Percentiles rank a stretch among this genome's conserved stretches.
phyloP scores from a whole-genome alignment of 345 rosid species.

The Eutrema heterophyllum region DNA sequence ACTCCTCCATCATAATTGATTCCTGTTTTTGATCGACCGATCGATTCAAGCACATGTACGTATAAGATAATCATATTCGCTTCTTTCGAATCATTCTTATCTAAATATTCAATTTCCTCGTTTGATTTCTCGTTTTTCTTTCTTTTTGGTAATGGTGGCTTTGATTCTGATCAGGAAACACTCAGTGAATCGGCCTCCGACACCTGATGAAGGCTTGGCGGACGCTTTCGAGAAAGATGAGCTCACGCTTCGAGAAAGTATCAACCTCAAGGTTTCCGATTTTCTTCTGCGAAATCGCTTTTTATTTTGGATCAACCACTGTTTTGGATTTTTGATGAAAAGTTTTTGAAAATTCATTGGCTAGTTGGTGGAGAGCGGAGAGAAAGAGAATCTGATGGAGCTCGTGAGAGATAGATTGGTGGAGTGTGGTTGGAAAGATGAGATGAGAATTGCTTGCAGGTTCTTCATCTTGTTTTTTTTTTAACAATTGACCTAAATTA shows the following conservation, averaged over 20 bases:
- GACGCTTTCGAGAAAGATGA: constrained; percentile 35
- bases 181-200: constrained; percentile 61
- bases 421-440: constrained; percentile 87
- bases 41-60: constrained; percentile 16
- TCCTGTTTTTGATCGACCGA: not conserved
- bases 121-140: not conserved
- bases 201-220: constrained; percentile 46
- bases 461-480: not conserved
- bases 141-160: not conserved
- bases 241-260: constrained; percentile 53
- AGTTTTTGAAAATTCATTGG: not conserved
- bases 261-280: constrained; percentile 53
- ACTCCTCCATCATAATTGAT: not conserved
- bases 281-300: not conserved
- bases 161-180: constrained; percentile 44
- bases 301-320: not conserved
- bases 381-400: constrained; percentile 67
- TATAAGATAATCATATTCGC: not conserved
- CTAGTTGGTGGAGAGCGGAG: constrained; percentile 70
- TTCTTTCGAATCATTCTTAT: not conserved
- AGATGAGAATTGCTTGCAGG: constrained; percentile 83
- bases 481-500: not conserved
- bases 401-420: constrained; percentile 65
- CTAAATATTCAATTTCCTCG: not conserved
- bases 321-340: not conserved